Evolutionary conservation across 257 asterid genomes (phyloP), one percentile per base, ranked within the genome.

Genomic region (Petrea volubilis): DNA sequence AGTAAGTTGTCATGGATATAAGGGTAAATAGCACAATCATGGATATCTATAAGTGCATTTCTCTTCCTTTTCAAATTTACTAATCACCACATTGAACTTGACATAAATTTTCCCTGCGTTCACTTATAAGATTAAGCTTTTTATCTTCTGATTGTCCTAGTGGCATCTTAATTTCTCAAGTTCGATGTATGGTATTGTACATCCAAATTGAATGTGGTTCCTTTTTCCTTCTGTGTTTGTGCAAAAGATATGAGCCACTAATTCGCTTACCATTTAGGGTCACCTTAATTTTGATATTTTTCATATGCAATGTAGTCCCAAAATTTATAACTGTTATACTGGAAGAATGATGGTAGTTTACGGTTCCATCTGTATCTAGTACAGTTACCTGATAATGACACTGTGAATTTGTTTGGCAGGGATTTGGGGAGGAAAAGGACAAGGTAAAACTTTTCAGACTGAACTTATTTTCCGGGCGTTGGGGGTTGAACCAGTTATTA

Each of bases 361-460:
- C 56, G 51, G 55, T 52, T 62, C 57, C 64, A 79, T 34, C 60
- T 36, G 13, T 23, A 21, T 65, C 17, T 17, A 44, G 25, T 49
- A 59, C 47, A 46, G 44, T 44, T 51, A 25, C 44, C 67, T 34
- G 60, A 63, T 28, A 59, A 29, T 21, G 38, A 51, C 49, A 34
- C 34, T 49, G 20, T 49, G 52, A 61, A 67, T 53, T 50, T 18
- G 40, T 70, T 25, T 75, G 25, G 52, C 86, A 92, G 98, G 97
- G 10, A 80, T 93, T 56, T 93, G 98, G 98, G 98, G 98, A 57
- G 98, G 98, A 64, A 93, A 93, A 79, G 98, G 98, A 34, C 98
- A 93, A 79, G 97, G 98, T 5, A 93, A 93, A 83, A 73, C 98
- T 21, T 93, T 93, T 82, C 98, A 93, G 77, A 93, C 98, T 27